Percentiles rank a stretch among this genome's conserved stretches.
Evolutionary conservation across 2,329 filamentous ascomycete genomes (phyloP).

Genomic region (Penicillium thymicola): DNA sequence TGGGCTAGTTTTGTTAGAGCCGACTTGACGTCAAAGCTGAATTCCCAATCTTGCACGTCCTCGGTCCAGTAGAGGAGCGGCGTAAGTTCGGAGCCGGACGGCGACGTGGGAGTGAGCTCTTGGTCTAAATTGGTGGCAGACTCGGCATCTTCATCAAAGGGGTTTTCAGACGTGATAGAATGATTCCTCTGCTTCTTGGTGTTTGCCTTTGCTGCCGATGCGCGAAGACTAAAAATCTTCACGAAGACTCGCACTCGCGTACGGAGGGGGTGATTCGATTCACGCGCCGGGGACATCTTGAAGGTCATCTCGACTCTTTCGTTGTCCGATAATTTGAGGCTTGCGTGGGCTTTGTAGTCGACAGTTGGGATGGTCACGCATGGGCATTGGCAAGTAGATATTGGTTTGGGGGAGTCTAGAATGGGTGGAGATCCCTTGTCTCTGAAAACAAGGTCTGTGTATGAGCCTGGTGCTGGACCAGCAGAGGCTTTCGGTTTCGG

Average conservation of each 20-base stretch:
- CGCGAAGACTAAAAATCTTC: conserved; percentile 10
- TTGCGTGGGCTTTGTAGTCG: background rate
- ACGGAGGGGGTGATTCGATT: conserved; percentile 1
- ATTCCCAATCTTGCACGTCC: background rate
- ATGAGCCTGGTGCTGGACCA: background rate
- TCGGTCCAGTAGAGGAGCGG: background rate
- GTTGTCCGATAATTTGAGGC: background rate
- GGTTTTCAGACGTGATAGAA: background rate
- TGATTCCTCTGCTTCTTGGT: background rate
- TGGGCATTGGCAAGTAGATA: background rate
- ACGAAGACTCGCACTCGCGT: conserved; percentile 13
- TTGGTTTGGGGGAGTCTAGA: background rate
- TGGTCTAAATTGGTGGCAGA: background rate
- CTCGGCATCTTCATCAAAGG: background rate
- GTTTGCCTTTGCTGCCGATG: conserved; percentile 5
- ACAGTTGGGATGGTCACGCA: background rate
- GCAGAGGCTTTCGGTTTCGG: background rate
- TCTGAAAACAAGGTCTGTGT: background rate
- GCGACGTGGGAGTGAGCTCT: background rate
- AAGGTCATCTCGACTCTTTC: conserved; percentile 10
- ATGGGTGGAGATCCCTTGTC: background rate
- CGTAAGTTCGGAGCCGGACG: background rate
- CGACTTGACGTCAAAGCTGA: background rate
- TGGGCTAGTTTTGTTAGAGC: background rate
- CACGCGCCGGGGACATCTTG: conserved; percentile 1